Percentiles rank a stretch among this genome's conserved stretches.
Conservation (phyloP, 2,329 filamentous ascomycete species). For the Sclerotinia glacialis region DNA sequence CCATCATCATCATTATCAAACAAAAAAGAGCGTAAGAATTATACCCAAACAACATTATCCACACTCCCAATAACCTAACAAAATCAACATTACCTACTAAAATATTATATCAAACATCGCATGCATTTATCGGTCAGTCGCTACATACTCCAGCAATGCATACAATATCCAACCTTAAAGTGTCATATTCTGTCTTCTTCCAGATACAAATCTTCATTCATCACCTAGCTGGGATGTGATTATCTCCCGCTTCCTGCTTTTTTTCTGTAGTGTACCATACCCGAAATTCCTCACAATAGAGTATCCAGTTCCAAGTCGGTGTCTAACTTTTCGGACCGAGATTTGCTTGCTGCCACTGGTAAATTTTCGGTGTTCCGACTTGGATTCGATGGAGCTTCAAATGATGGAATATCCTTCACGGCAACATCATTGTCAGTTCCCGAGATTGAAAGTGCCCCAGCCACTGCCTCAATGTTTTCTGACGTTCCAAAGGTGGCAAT, state of each 20-base stretch:
- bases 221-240: background rate
- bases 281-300: background rate
- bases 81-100: background rate
- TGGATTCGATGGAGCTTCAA: background rate
- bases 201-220: background rate
- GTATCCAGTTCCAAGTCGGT: too few relatives aligned
- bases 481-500: background rate
- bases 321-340: background rate
- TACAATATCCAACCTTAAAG: background rate
- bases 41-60: background rate
- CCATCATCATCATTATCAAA: background rate
- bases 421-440: background rate
- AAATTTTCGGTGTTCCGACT: background rate
- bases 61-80: background rate
- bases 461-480: background rate
- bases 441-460: background rate
- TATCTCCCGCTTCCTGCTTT: background rate
- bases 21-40: background rate
- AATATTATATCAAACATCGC: background rate
- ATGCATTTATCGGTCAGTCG: background rate
- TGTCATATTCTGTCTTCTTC: background rate
- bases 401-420: background rate
- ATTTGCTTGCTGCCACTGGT: background rate
- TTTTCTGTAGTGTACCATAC: background rate
- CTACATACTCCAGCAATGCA: conserved; percentile 1